Conservation (phyloP, 208 protist species). For the Acanthamoeba sp. region DNA sequence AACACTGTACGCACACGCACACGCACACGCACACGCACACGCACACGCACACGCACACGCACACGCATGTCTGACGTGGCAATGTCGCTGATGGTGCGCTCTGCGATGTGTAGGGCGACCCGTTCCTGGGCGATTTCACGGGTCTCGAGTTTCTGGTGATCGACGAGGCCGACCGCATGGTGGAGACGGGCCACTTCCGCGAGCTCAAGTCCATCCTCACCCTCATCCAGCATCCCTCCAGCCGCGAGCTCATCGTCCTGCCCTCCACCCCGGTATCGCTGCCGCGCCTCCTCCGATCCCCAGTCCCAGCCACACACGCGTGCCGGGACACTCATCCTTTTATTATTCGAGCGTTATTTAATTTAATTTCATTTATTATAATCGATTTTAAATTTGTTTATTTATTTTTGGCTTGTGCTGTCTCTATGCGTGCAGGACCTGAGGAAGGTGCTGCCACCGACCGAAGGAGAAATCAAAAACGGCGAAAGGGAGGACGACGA, state of each 20-base stretch:
- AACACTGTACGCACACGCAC: not conserved
- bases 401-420: not conserved
- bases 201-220: constrained; percentile 87
- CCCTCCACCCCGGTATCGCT: not conserved
- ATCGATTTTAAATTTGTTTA: too few species aligned
- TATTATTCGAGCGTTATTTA: too few species aligned
- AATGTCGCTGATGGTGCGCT: not conserved
- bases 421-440: not conserved
- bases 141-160: constrained; percentile 89
- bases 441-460: constrained; percentile 30
- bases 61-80: not conserved
- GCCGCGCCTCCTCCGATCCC: too few species aligned
- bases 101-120: not conserved
- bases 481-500: constrained; percentile 86
- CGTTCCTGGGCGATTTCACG: constrained; percentile 80
- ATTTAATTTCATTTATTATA: too few species aligned
- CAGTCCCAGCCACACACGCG: too few species aligned
- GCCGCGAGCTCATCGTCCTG: constrained; percentile 10
- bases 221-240: constrained; percentile 27
- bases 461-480: constrained; percentile 78
- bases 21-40: not conserved
- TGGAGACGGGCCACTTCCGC: constrained; percentile 88
- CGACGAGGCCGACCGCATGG: constrained; percentile 93
- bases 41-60: not conserved
- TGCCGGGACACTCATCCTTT: too few species aligned